Conservation (phyloP, 352 stramenopile species). For the Globisporangium apiculatum region DNA sequence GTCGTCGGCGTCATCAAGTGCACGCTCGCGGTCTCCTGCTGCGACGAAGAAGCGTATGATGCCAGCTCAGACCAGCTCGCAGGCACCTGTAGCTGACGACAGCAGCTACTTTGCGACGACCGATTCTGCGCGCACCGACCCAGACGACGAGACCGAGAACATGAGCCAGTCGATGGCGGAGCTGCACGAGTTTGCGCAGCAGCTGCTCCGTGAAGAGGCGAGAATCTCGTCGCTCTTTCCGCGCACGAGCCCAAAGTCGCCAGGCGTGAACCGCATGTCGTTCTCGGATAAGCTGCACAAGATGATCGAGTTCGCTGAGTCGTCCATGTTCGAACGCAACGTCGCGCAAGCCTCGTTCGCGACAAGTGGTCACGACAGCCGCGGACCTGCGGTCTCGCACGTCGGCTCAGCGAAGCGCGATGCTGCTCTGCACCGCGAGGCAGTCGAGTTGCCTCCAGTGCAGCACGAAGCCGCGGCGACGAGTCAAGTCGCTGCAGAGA, state of each 20-base stretch:
- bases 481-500: not conserved
- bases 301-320: slow-evolving; percentile 76
- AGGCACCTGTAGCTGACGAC: not conserved
- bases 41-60: not conserved
- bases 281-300: slow-evolving; percentile 75
- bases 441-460: slow-evolving; percentile 4
- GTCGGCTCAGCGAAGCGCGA: not conserved
- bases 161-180: slow-evolving; percentile 37
- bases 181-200: slow-evolving; percentile 51
- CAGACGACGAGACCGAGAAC: slow-evolving; percentile 1
- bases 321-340: slow-evolving; percentile 47
- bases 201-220: slow-evolving; percentile 47
- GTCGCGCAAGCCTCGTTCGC: not conserved
- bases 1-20: not conserved
- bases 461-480: slow-evolving; percentile 1
- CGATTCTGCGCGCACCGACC: not conserved
- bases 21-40: slow-evolving; percentile 1
- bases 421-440: not conserved
- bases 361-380: not conserved
- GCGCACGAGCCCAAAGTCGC: slow-evolving; percentile 36
- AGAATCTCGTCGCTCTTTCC: slow-evolving; percentile 44
- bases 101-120: not conserved
- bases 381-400: not conserved
- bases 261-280: slow-evolving; percentile 48
- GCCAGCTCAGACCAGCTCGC: not conserved